Conservation (phyloP, 441 rosid species). For the Brassica hybrid region DNA sequence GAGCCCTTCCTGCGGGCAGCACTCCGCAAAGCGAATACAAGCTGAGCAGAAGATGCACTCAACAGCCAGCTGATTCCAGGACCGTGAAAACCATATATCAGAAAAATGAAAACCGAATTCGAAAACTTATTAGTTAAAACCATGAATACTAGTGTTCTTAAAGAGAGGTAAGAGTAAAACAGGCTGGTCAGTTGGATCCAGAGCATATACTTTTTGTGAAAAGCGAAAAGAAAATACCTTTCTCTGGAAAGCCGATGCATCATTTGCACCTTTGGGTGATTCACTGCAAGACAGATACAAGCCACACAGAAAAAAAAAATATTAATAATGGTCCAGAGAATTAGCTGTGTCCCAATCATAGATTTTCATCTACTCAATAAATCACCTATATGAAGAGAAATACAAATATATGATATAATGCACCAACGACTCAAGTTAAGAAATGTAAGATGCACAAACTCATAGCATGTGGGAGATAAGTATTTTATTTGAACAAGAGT, state of each 20-base stretch:
- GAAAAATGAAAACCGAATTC: conserved; percentile 34
- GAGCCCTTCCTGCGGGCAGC: conserved; percentile 99
- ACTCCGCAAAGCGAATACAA: conserved; percentile 97
- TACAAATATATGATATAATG: conserved; percentile 31
- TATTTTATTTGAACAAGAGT: conserved; percentile 14
- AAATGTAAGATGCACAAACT: conserved; percentile 12
- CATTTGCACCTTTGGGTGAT: conserved; percentile 97
- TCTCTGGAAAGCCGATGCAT: conserved; percentile 97
- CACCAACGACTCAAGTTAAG: neutral
- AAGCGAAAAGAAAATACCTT: conserved; percentile 81
- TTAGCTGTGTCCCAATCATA: conserved; percentile 11
- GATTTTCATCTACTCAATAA: conserved; percentile 26
- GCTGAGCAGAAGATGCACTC: conserved; percentile 99
- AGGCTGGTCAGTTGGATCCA: conserved; percentile 15
- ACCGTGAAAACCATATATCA: conserved; percentile 31
- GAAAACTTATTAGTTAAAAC: neutral
- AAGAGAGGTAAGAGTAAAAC: conserved; percentile 11
- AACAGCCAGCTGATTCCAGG: conserved; percentile 87
- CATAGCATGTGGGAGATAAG: neutral
- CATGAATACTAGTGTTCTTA: conserved; percentile 9
- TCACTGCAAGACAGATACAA: conserved; percentile 68
- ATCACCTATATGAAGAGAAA: conserved; percentile 32
- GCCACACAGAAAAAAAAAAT: conserved; percentile 13
- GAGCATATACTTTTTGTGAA: conserved; percentile 4
- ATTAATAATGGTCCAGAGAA: conserved; percentile 25